Conservation (phyloP, 148 eudicot species). For the Camellia japonica region DNA sequence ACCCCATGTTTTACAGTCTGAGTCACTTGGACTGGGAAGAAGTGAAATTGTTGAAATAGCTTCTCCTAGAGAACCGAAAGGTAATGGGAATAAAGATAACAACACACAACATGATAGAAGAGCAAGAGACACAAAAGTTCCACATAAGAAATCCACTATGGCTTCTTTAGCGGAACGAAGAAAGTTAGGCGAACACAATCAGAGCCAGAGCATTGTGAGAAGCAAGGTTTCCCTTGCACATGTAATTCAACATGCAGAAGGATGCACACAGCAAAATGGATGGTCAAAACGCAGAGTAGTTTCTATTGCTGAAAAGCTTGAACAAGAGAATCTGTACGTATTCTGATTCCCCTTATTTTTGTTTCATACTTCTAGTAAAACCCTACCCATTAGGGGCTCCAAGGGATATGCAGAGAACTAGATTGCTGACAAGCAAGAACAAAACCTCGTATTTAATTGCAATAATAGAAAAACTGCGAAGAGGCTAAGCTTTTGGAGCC, state of each 20-base stretch:
- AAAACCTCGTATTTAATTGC: background rate
- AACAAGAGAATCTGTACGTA: constrained; percentile 93
- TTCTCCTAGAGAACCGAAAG: constrained; percentile 43
- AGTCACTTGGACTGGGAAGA: constrained; percentile 29
- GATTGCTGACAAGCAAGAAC: background rate
- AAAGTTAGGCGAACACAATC: constrained; percentile 43
- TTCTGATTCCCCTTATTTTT: background rate
- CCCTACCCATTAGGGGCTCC: background rate
- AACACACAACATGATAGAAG: constrained; percentile 30
- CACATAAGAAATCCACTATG: constrained; percentile 25
- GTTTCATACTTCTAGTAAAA: background rate
- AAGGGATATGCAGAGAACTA: background rate
- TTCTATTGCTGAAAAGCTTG: constrained; percentile 94
- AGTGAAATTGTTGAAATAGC: constrained; percentile 74
- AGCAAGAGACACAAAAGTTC: constrained; percentile 25
- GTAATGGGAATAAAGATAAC: constrained; percentile 19
- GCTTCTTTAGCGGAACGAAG: constrained; percentile 36
- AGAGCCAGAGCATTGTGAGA: constrained; percentile 66
- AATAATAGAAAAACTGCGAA: background rate
- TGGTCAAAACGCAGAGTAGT: constrained; percentile 92
- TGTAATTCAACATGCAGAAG: constrained; percentile 86
- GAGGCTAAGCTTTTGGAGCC: background rate
- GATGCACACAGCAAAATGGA: constrained; percentile 53
- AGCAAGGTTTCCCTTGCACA: constrained; percentile 90
- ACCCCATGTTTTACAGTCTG: constrained; percentile 13